Conservation (phyloP, 371 early-diverging fungal genomes). For the Haplosporangium sp. region DNA sequence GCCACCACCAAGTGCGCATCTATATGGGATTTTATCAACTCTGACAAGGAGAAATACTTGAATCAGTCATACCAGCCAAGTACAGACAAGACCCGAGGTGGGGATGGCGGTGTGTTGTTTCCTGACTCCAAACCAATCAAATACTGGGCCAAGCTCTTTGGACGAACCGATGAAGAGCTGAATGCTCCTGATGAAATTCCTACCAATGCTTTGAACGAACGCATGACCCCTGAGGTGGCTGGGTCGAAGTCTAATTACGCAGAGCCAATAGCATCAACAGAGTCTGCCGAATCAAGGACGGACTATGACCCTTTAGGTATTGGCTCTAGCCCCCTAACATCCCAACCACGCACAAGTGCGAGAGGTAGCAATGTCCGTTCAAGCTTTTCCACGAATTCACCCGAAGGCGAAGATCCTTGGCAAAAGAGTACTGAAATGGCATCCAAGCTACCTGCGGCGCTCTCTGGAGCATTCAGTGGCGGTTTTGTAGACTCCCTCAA, state of each 20-base stretch:
- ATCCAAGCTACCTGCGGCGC: conserved; percentile 36
- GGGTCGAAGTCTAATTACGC: conserved; percentile 25
- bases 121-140: conserved; percentile 72
- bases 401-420: conserved; percentile 27
- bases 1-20: conserved; percentile 66
- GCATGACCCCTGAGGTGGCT: conserved; percentile 33
- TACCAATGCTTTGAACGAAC: conserved; percentile 22
- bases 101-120: conserved; percentile 68
- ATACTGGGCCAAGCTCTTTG: conserved; percentile 82
- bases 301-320: conserved; percentile 28
- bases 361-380: conserved; percentile 10
- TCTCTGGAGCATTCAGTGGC: conserved; percentile 41
- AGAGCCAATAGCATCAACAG: conserved; percentile 12
- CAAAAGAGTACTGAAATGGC: conserved; percentile 38
- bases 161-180: conserved; percentile 68
- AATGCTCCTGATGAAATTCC: conserved; percentile 54
- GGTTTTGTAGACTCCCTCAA: conserved; percentile 39
- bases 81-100: conserved; percentile 59
- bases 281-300: not conserved
- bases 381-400: not conserved
- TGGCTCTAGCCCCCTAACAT: conserved; percentile 4
- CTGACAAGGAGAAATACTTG: conserved; percentile 62
- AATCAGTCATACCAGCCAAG: conserved; percentile 66
- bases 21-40: conserved; percentile 86
- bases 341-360: conserved; percentile 12